Evolutionary conservation across 2,329 filamentous ascomycete species (phyloP), one percentile per base, ranked within the genome.

Genomic region (Aspergillus niger): DNA sequence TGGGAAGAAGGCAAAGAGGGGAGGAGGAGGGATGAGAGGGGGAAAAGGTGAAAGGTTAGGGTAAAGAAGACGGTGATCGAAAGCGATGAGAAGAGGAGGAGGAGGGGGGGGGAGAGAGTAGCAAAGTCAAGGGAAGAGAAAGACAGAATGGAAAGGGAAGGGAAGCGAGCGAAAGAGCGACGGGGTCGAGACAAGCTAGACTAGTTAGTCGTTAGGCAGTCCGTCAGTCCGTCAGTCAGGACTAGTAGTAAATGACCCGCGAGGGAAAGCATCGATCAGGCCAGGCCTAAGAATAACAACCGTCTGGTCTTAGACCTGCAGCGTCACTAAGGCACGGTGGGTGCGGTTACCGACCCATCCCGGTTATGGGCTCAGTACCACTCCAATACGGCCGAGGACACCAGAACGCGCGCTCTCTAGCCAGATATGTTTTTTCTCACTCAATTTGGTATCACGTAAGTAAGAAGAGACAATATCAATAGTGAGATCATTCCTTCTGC

Each of bases 221-320:
- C 44, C 44, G 44, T 26, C 44, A 48, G 17, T 41, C 28, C 28
- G 8, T 30, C 41, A 20, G 20, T 44, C 17, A 44, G 41, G 15
- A 20, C 20, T 44, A 24, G 41, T 44, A 22, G 20, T 44, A 53
- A 53, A 13, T 26, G 20, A 47, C 53, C 52, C 39, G 53, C 39
- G 39, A 47, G 53, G 53, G 53, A 49, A 20, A 55, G 51, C 41
- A 57, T 58, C 55, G 55, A 59, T 63, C 60, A 61, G 61, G 59
- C 57, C 61, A 60, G 63, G 49, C 55, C 58, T 58, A 65, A 61
- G 56, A 62, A 62, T 59, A 62, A 30, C 47, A 50, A 32, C 47
- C 47, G 47, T 28, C 47, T n/a, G 59, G 59, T 62, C 60, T 64
- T 62, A 60, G 62, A 62, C 60, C 47, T 63, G 61, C 58, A 63